phyloP scores from a whole-genome alignment of 73 alveolate genomes.

The Tetrahymena thermophila region DNA sequence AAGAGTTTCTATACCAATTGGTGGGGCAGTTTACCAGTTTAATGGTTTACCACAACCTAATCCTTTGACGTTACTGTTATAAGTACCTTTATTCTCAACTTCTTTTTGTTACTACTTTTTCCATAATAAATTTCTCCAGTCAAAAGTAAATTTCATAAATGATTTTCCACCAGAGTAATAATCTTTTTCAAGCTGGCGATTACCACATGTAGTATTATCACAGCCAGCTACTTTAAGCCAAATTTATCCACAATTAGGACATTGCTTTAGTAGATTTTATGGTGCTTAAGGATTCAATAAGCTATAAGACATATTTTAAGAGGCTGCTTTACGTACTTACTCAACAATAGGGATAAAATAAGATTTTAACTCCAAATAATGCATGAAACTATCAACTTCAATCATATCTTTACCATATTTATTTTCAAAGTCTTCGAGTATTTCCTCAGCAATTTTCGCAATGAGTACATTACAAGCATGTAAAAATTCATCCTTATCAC shows the following conservation, averaged over 20 bases:
- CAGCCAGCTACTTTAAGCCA: slow-evolving; percentile 30
- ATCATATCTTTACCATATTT: not conserved
- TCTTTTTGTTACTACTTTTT: not conserved
- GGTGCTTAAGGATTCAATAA: not conserved
- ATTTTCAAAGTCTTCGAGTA: not conserved
- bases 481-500: slow-evolving; percentile 8
- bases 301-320: not conserved
- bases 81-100: not conserved
- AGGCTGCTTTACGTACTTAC: not conserved
- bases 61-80: not conserved
- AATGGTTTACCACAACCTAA: not conserved
- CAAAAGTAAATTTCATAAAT: not conserved
- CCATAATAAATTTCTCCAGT: not conserved
- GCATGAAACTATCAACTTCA: not conserved
- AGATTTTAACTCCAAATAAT: not conserved
- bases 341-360: not conserved
- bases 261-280: not conserved
- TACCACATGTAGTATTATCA: not conserved
- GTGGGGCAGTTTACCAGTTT: not conserved
- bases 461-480: not conserved
- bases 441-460: not conserved
- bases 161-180: not conserved
- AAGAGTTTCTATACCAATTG: not conserved
- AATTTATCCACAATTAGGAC: slow-evolving; percentile 1
- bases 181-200: not conserved